Percentiles rank a stretch among this genome's conserved stretches.
phyloP scores from a whole-genome alignment of 257 asterid genomes.

The Asclepias syriaca region DNA sequence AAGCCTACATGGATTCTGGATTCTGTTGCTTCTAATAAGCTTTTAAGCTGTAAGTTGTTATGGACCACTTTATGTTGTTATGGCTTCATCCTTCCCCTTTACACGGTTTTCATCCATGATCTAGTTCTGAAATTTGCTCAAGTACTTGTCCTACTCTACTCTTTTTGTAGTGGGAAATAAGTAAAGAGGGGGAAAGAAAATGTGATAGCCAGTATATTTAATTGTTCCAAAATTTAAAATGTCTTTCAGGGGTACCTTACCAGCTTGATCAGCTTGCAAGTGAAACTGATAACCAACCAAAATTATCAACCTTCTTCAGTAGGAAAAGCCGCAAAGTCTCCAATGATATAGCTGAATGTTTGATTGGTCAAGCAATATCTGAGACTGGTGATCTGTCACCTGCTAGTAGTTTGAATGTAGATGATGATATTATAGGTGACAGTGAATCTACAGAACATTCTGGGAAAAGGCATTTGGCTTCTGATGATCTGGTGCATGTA shows the following conservation, averaged over 20 bases:
- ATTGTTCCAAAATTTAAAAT: constrained; percentile 7
- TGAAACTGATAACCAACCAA: constrained; percentile 64
- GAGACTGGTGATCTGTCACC: constrained; percentile 29
- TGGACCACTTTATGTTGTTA: background rate
- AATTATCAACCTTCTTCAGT: constrained; percentile 66
- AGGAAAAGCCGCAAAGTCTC: constrained; percentile 32
- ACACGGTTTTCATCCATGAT: background rate
- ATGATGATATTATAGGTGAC: constrained; percentile 27
- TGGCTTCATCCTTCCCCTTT: background rate
- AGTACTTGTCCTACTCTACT: background rate
- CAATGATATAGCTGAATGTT: constrained; percentile 28
- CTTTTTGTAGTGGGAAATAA: background rate
- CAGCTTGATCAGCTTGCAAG: constrained; percentile 81
- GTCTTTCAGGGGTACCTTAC: constrained; percentile 70
- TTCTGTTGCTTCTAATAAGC: constrained; percentile 75
- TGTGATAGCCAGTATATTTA: background rate
- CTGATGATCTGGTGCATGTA: constrained; percentile 28
- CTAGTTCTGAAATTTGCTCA: background rate
- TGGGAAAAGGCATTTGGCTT: constrained; percentile 21
- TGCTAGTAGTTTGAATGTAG: constrained; percentile 18
- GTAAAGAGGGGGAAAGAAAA: background rate
- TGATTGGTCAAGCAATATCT: constrained; percentile 24
- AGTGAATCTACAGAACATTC: constrained; percentile 34
- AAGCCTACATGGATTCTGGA: constrained; percentile 92
- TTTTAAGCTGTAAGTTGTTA: constrained; percentile 68